A percentile compares a stretch with the other conserved stretches of the same genome.
phyloP scores from a whole-genome alignment of 2,329 filamentous ascomycete genomes.

The Fusarium coicis region DNA sequence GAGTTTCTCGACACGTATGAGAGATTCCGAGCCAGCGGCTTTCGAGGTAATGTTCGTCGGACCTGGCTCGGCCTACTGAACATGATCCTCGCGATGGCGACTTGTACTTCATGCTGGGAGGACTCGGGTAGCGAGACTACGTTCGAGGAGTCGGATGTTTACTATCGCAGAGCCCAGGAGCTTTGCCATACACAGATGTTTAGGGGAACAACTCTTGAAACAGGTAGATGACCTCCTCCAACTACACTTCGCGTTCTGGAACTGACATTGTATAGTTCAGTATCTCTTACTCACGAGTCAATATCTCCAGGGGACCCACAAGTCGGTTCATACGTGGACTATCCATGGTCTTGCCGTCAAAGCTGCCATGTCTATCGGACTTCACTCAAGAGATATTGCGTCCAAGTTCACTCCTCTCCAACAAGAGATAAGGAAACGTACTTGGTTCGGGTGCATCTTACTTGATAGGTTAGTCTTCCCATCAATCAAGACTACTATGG shows the following conservation, averaged over 20 bases:
- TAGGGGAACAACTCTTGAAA: conserved; percentile 57
- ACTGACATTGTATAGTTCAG: conserved; percentile 50
- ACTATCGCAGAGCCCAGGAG: conserved; percentile 55
- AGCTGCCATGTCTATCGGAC: conserved; percentile 61
- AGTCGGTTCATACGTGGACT: conserved; percentile 64
- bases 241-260: fast-evolving
- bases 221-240: conserved; percentile 13
- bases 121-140: conserved; percentile 38
- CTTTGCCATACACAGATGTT: conserved; percentile 56
- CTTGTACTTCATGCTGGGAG: conserved; percentile 39
- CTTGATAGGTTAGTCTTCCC: conserved; percentile 18
- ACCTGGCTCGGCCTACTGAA: conserved; percentile 63
- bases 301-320: conserved; percentile 65
- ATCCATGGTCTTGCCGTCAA: conserved; percentile 64
- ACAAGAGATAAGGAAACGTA: conserved; percentile 58
- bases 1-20: conserved; percentile 41
- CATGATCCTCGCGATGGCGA: conserved; percentile 61
- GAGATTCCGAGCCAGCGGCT: conserved; percentile 19
- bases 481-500: too few relatives aligned
- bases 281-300: conserved; percentile 60
- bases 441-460: conserved; percentile 51
- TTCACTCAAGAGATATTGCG: conserved; percentile 56
- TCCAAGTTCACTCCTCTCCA: conserved; percentile 54
- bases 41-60: conserved; percentile 51
- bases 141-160: conserved; percentile 53